A percentile compares a stretch with the other conserved stretches of the same genome.
These are phyloP conservation scores for Fonticula alba DNA, from an alignment of 78 protist species.

Conservation along the genomic window DNA sequence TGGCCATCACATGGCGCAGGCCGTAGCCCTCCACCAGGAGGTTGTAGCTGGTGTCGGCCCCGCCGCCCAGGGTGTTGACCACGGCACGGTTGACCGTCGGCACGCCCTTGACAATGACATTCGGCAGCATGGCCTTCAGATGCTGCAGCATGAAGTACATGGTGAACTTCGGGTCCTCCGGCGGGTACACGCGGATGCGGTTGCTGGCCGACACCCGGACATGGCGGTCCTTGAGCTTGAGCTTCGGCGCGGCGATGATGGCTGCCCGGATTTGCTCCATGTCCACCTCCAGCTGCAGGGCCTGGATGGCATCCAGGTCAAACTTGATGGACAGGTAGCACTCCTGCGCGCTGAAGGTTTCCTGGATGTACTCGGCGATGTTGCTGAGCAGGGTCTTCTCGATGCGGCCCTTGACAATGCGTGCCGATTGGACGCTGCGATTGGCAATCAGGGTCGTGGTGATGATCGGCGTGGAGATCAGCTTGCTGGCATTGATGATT, in stretches of 20 bases:
- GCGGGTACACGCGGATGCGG: conserved; percentile 10
- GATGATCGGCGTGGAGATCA: conserved; percentile 84
- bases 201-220: not conserved
- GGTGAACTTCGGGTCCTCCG: not conserved
- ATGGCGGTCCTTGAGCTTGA: conserved; percentile 33
- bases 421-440: conserved; percentile 31
- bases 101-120: conserved; percentile 42
- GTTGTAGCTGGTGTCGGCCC: conserved; percentile 10
- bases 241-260: conserved; percentile 11
- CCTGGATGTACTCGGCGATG: conserved; percentile 34
- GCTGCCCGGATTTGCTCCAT: conserved; percentile 20
- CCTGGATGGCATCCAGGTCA: conserved; percentile 38
- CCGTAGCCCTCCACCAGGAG: conserved; percentile 55
- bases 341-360: conserved; percentile 32
- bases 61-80: conserved; percentile 22
- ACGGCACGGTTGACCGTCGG: conserved; percentile 64
- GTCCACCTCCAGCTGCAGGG: conserved; percentile 39
- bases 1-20: conserved; percentile 42
- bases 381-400: conserved; percentile 76
- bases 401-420: conserved; percentile 72
- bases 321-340: conserved; percentile 45
- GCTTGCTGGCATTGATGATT: conserved; percentile 90
- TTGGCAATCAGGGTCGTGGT: conserved; percentile 40
- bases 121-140: conserved; percentile 35
- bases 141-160: conserved; percentile 9